Evolutionary conservation across 345 rosid species (phyloP).

Genomic region (Mallotus nudiflorus): DNA sequence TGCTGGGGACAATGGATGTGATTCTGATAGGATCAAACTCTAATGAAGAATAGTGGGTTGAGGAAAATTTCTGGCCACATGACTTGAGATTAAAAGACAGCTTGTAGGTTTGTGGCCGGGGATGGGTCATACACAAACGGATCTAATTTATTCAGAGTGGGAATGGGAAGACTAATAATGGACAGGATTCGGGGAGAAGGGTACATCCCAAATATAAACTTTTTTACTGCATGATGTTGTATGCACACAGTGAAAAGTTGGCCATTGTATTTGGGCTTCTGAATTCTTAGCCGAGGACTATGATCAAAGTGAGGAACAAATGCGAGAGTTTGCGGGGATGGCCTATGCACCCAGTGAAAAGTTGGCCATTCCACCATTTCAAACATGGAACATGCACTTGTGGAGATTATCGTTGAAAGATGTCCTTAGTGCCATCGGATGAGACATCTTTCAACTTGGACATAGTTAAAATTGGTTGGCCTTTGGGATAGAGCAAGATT

Average conservation of each 20-base stretch:
- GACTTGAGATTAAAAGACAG: constrained; percentile 20
- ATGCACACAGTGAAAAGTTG: constrained; percentile 12
- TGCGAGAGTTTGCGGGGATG: constrained; percentile 16
- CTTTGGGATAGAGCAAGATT: neutral
- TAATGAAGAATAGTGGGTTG: constrained; percentile 49
- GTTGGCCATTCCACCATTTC: constrained; percentile 25
- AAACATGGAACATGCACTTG: constrained; percentile 19
- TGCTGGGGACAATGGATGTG: constrained; percentile 25
- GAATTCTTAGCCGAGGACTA: constrained; percentile 8
- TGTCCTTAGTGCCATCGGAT: neutral
- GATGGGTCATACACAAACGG: constrained; percentile 15
- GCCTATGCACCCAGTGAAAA: constrained; percentile 27
- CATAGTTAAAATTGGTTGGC: neutral
- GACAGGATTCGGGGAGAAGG: constrained; percentile 22
- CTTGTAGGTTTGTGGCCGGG: constrained; percentile 10
- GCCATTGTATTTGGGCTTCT: constrained; percentile 25
- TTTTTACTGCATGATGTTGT: constrained; percentile 16
- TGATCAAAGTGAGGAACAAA: constrained; percentile 22
- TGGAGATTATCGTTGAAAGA: constrained; percentile 21
- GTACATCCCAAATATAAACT: constrained; percentile 16
- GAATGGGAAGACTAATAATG: constrained; percentile 9
- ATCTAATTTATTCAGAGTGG: constrained; percentile 11
- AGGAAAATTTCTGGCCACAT: constrained; percentile 48
- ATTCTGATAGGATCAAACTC: constrained; percentile 34
- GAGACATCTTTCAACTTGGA: too few species aligned